Percentiles rank a stretch among this genome's conserved stretches.
Conservation (phyloP, 805 yeast species). For the Debaryomyces castellii region DNA sequence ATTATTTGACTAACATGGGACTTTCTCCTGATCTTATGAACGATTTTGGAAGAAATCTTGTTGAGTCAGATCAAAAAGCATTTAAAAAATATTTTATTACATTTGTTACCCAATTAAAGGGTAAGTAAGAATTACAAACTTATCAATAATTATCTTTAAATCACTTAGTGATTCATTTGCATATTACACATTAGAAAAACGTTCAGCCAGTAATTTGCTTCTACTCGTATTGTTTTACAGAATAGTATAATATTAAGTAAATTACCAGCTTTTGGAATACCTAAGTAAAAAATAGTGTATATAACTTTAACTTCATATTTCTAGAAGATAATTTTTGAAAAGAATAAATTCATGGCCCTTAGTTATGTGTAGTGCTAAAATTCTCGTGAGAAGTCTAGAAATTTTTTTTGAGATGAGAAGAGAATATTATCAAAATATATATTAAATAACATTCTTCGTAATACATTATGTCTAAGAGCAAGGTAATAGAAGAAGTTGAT, state of each 20-base stretch:
- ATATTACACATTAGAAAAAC: not conserved
- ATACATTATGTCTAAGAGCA: constrained; percentile 10
- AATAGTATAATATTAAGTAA: not conserved
- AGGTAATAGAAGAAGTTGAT: constrained; percentile 18
- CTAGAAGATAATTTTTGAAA: not conserved
- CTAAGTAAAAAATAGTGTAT: not conserved
- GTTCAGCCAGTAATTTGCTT: not conserved
- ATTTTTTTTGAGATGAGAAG: constrained; percentile 5
- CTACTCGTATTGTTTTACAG: not conserved
- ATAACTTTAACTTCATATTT: not conserved
- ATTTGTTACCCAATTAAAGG: constrained; percentile 36
- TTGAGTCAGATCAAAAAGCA: constrained; percentile 54
- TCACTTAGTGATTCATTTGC: constrained; percentile 3
- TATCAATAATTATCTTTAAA: constrained; percentile 1
- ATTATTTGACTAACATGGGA: constrained; percentile 55
- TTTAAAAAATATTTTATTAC: constrained; percentile 70
- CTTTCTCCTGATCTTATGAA: constrained; percentile 58
- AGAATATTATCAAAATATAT: not conserved
- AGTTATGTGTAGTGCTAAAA: constrained; percentile 2
- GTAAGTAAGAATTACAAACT: constrained; percentile 9
- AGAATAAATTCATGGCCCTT: not conserved
- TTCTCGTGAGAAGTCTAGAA: constrained; percentile 1
- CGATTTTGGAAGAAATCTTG: constrained; percentile 62
- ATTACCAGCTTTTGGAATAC: not conserved
- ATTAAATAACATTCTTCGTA: not conserved